Base-by-base conservation (phyloP, 129 eudicot genomes). In the Centaurea solstitialis region DNA sequence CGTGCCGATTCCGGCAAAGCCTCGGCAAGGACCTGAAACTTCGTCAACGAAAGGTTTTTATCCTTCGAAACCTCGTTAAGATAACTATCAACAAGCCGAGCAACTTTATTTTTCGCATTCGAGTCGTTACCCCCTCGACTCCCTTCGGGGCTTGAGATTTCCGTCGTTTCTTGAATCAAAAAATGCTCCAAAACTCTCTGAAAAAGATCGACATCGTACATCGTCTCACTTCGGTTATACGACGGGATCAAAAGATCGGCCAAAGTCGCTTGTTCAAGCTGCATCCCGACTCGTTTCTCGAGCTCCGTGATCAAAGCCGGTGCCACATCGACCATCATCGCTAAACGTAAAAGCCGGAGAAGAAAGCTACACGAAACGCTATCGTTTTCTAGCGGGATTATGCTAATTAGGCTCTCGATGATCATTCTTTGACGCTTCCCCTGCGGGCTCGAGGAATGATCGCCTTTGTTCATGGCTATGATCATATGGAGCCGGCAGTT, bases 261-360 rank as follows among this genome's bases (percentile, higher is more conserved):
- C 87, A 94, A 68, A 4, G 96, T 83, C 9, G 98, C 98, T 45
- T 94, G 88, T 40, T 94, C 98, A 9, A 94, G 93, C 80, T 94
- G 98, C 97, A 94, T 94, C 28, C 98, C 98, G 6, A 90, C 97
- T 47, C 97, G 87, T 77, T 94, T 92, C 83, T 92, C 98, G 35
- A 94, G 82, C 74, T 94, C 98, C 6, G 97, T 94, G 20, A 94
- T 90, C 82, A 94, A 83, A 68, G 98, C 98, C 0, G 96, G 94
- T 21, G 98, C 86, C 68, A 90, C 98, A 53, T 87, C 85, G 37
- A 92, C 81, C 96, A 88, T 89, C 53, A 82, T 92, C 5, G 96
- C 97, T 75, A 86, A 87, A 70, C 94, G 79, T 43, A 94, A 80
- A 8, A 94, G 80, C 70, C 92, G 74, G 4, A 94, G 89, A 28